Conservation (phyloP, 768 basidiomycete species). For the Kwoniella dendrophila region DNA sequence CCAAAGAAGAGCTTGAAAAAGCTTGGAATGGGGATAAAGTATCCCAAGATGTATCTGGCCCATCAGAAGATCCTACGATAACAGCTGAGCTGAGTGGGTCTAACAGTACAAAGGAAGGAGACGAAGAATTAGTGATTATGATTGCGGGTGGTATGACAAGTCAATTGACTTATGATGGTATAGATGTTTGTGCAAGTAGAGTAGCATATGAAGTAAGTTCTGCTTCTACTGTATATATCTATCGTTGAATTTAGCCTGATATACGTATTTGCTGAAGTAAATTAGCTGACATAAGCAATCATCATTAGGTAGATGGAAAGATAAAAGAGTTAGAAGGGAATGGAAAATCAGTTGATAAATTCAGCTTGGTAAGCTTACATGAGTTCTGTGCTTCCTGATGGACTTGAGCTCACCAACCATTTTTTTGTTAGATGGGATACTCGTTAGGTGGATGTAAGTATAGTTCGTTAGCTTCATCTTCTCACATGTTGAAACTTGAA, state of each 20-base stretch:
- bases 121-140: conserved; percentile 34
- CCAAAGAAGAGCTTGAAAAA: conserved; percentile 34
- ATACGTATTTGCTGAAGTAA: too few species aligned
- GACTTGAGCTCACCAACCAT: too few species aligned
- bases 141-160: conserved; percentile 42
- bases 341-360: conserved; percentile 31
- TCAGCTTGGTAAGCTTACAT: conserved; percentile 34
- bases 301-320: conserved; percentile 27
- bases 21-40: conserved; percentile 7
- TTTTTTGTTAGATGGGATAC: conserved; percentile 42
- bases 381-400: background rate
- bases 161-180: conserved; percentile 45
- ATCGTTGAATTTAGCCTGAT: background rate
- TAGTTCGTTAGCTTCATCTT: background rate
- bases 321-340: conserved; percentile 25
- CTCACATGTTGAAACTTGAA: too few species aligned
- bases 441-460: conserved; percentile 34
- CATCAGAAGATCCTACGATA: conserved; percentile 19
- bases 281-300: too few species aligned
- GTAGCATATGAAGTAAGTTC: conserved; percentile 41
- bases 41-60: conserved; percentile 15
- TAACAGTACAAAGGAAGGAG: background rate
- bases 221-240: background rate
- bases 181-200: conserved; percentile 44
- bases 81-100: background rate